Base-by-base conservation (phyloP, 345 rosid species). In the Theobroma cacao region DNA sequence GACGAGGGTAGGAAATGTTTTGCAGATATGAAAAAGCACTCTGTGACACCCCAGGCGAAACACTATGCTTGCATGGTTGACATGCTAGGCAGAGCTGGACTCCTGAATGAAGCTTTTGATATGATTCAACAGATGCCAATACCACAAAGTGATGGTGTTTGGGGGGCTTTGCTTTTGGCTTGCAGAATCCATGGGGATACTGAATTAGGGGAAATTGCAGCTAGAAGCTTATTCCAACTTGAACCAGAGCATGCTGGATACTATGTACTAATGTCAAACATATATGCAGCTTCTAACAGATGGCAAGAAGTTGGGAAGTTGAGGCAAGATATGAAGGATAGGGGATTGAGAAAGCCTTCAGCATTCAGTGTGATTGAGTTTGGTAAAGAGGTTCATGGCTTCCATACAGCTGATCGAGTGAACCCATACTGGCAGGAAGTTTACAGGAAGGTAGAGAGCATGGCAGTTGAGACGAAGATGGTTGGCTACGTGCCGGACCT, bases 41-140 rank as follows among this genome's bases (percentile, higher is more conserved):
- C 82, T 11, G 80, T 85, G 38, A 80, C 72, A 40, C 87, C 80
- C 9, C 81, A 82, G 68, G 75, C 64, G 34, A 87, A 88, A 71
- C 90, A 91, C 80, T 89, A 80, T 78, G 86, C 91, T 82, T 89
- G 92, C 79, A 82, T 89, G 90, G 91, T 87, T 28, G 93, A 89
- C 78, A 84, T 91, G 84, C 87, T 89, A 53, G 91, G 95, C 33
- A 86, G 90, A 78, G 90, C 88, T 18, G 91, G 91, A 74, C 80
- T 78, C 56, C 77, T 89, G 60, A 61, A 76, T 2, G 87, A 88
- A 77, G 91, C 95, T 36, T 85, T 82, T 77, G 85, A 66, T 76
- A 70, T 87, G 68, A 86, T 88, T 43, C 79, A 83, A 65, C 81
- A 78, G 72, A 91, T 91, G 93, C 88, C 91, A 9, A 74, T 74